Percentiles rank a stretch among this genome's conserved stretches.
These are phyloP conservation scores for Monosporascus sp. DNA, from an alignment of 2,329 filamentous ascomycete species.

Conservation along the genomic window DNA sequence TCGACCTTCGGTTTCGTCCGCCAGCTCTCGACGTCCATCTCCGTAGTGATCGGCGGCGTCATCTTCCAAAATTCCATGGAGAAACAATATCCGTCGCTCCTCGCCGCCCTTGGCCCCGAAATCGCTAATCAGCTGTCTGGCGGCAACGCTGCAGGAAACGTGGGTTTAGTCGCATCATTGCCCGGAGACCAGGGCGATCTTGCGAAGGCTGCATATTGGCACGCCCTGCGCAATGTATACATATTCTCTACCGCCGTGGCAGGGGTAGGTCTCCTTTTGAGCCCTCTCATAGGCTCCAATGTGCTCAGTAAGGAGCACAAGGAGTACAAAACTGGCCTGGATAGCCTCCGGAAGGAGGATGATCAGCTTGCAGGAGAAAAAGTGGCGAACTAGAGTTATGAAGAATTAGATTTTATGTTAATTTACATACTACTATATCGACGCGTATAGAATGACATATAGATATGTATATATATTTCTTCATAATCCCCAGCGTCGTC, in stretches of 20 bases:
- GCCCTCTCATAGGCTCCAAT: conserved; percentile 42
- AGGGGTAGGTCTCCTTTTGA: conserved; percentile 40
- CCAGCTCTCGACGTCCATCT: conserved; percentile 62
- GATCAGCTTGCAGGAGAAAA: background rate
- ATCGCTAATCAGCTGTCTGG: conserved; percentile 42
- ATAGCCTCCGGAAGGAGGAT: conserved; percentile 28
- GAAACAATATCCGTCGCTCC: conserved; percentile 43
- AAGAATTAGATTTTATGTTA: too few species aligned
- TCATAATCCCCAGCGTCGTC: too few species aligned
- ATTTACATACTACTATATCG: too few species aligned
- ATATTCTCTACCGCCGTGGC: conserved; percentile 49
- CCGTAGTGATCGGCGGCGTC: conserved; percentile 69
- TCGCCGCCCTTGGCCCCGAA: conserved; percentile 41
- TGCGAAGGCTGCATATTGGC: conserved; percentile 39
- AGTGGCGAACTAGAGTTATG: too few species aligned
- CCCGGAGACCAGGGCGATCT: conserved; percentile 32
- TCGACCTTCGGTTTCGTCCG: conserved; percentile 63
- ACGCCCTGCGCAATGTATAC: conserved; percentile 49
- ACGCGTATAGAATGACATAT: too few species aligned
- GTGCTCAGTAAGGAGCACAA: conserved; percentile 49
- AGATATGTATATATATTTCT: too few species aligned
- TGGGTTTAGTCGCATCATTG: conserved; percentile 42
- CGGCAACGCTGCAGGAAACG: conserved; percentile 44
- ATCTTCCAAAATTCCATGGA: conserved; percentile 74
- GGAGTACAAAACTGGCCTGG: conserved; percentile 54